Percentiles rank a stretch among this genome's conserved stretches.
Conservation (phyloP, 108 stramenopile genomes). For the Skeletonema menzelii region DNA sequence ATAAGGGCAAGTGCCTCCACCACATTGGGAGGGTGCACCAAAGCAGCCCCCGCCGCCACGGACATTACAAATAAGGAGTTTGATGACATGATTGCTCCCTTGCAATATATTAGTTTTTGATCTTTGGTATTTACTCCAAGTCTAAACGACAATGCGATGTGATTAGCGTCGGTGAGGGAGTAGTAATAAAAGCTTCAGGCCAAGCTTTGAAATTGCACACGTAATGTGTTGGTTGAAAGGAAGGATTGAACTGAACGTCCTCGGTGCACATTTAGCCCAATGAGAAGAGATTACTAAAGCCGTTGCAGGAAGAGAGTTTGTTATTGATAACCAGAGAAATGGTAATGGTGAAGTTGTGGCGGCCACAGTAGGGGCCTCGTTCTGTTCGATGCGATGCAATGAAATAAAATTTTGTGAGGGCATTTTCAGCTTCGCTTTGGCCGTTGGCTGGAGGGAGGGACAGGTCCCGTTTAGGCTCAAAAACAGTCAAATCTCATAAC, state of each 20-base stretch:
- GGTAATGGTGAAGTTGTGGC: not conserved
- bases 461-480: too few relatives aligned
- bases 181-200: slow-evolving; percentile 1
- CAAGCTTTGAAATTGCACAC: slow-evolving; percentile 3
- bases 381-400: too few relatives aligned
- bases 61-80: not conserved
- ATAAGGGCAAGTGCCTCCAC: not conserved
- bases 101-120: not conserved
- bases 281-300: not conserved
- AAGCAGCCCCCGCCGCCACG: not conserved
- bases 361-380: too few relatives aligned
- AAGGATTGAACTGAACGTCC: not conserved
- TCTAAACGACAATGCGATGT: not conserved
- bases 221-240: not conserved
- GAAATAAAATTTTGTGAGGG: too few relatives aligned
- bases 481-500: too few relatives aligned
- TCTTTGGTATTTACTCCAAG: not conserved
- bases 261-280: slow-evolving; percentile 5
- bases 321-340: not conserved
- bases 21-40: not conserved
- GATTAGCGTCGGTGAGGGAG: not conserved
- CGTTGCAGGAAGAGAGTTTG: not conserved
- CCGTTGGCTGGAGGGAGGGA: too few relatives aligned
- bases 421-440: too few relatives aligned
- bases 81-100: not conserved